A percentile compares a stretch with the other conserved stretches of the same genome.
Conservation (phyloP, 345 rosid genomes). For the Linum tenue region DNA sequence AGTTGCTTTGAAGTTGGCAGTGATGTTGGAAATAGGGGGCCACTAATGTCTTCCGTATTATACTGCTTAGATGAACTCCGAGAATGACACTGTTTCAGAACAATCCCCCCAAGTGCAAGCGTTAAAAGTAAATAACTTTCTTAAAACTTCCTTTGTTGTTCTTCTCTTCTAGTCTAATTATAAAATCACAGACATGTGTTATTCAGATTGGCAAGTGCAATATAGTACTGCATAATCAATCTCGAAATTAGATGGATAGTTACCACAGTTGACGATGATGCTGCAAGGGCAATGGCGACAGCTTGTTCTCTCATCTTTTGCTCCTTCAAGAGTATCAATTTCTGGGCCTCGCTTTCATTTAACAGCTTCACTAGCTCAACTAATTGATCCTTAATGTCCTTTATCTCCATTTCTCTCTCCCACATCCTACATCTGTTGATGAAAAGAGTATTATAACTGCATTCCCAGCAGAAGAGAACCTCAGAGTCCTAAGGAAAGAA, state of each 20-base stretch:
- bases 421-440: slow-evolving; percentile 15
- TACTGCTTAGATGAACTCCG: slow-evolving; percentile 37
- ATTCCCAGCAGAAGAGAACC: too few species aligned
- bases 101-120: neutral
- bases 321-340: slow-evolving; percentile 15
- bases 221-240: too few species aligned
- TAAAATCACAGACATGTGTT: neutral
- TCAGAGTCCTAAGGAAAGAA: too few species aligned
- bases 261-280: slow-evolving; percentile 36
- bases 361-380: slow-evolving; percentile 10
- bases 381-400: slow-evolving; percentile 14
- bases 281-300: slow-evolving; percentile 14
- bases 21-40: slow-evolving; percentile 29
- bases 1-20: slow-evolving; percentile 17
- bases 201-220: neutral
- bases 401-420: slow-evolving; percentile 20
- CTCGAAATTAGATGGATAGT: neutral
- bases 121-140: too few species aligned
- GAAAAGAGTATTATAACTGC: too few species aligned
- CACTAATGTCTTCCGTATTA: slow-evolving; percentile 21
- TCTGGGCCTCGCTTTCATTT: slow-evolving; percentile 12
- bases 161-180: neutral
- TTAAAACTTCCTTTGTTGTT: too few species aligned
- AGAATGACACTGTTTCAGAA: slow-evolving; percentile 39
- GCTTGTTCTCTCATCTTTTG: slow-evolving; percentile 19